Conservation (phyloP, 169 alveolate genomes). For the Theileria annulata region DNA sequence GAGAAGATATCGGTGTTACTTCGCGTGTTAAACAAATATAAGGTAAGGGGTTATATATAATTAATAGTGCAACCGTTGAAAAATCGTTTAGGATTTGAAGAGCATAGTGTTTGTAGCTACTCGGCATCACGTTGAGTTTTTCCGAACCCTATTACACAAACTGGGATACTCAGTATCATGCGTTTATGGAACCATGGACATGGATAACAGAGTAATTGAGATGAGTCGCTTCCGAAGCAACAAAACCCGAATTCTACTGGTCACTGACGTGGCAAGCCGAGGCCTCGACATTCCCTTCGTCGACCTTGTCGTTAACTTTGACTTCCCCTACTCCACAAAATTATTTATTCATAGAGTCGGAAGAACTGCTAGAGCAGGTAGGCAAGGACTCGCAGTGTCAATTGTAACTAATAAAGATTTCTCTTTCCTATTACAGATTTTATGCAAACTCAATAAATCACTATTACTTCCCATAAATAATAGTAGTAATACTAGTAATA, state of each 20-base stretch:
- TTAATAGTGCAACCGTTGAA: background rate
- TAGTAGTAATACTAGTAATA: background rate
- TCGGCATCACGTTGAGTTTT: slow-evolving; percentile 67
- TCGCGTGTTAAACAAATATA: slow-evolving; percentile 22
- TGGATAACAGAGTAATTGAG: slow-evolving; percentile 53
- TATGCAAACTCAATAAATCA: slow-evolving; percentile 12
- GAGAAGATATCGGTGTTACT: slow-evolving; percentile 54
- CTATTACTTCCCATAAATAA: background rate
- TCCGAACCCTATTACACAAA: slow-evolving; percentile 36
- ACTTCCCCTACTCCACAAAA: slow-evolving; percentile 93
- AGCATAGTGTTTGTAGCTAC: slow-evolving; percentile 63
- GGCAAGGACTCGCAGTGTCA: slow-evolving; percentile 65
- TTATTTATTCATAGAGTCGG: slow-evolving; percentile 98
- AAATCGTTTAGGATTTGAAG: slow-evolving; percentile 9
- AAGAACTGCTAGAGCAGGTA: slow-evolving; percentile 98
- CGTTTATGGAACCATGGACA: slow-evolving; percentile 67
- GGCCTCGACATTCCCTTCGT: slow-evolving; percentile 98
- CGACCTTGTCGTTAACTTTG: slow-evolving; percentile 95
- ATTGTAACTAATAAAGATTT: slow-evolving; percentile 56
- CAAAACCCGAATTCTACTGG: slow-evolving; percentile 68
- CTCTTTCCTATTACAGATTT: slow-evolving; percentile 45
- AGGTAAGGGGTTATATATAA: slow-evolving; percentile 9
- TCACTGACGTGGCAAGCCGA: slow-evolving; percentile 99
- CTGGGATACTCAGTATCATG: slow-evolving; percentile 31
- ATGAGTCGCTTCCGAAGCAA: slow-evolving; percentile 44